Base-by-base conservation (phyloP, 1,139 yeast species). In the Hansenula sp. region DNA sequence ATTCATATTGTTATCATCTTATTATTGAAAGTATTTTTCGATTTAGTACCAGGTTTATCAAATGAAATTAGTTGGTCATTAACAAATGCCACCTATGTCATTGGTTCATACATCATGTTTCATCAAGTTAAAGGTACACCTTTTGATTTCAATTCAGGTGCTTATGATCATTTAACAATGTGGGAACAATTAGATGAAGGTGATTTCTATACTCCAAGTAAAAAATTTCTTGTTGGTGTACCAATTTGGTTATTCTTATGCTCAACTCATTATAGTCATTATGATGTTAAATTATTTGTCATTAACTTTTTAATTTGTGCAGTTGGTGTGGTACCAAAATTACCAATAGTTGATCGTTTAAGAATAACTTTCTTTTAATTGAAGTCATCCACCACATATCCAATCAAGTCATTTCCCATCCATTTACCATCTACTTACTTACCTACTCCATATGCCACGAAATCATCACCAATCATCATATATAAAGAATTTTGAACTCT, bases 141-240 rank as follows among this genome's bases (percentile, higher is more conserved):
- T 1, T 93, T 93, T 64, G 99, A 93, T 56, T 90, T 91, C 70
- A 93, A 91, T 62, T 84, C 89, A 33, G 99, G 99, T 36, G 98
- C 98, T 0, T 93, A 86, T 65, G 99, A 93, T 63, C 84, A 89
- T 60, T 75, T 93, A 57, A 93, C 97, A 27, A 88, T 93, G 97
- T 93, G 99, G 99, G 99, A 93, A 66, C 99, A 93, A 67, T 84
- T 93, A 52, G 97, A 93, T 65, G 84, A 91, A 58, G 99, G 98
- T 49, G 97, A 90, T 61, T 96, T 90, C 64, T 93, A 91, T 64
- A 93, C 99, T 0, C 99, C 99, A 6, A 83, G 96, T 25, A 90
- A 93, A 72, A 93, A 93, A 67, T 93, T 90, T 61, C 72, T 93
- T 56, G 78, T 91, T 70, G 81, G 88, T 47, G 96, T 93, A 15